Percentiles rank a stretch among this genome's conserved stretches.
Conservation (phyloP, 2,329 filamentous ascomycete species). For the Apiospora malaysiana region DNA sequence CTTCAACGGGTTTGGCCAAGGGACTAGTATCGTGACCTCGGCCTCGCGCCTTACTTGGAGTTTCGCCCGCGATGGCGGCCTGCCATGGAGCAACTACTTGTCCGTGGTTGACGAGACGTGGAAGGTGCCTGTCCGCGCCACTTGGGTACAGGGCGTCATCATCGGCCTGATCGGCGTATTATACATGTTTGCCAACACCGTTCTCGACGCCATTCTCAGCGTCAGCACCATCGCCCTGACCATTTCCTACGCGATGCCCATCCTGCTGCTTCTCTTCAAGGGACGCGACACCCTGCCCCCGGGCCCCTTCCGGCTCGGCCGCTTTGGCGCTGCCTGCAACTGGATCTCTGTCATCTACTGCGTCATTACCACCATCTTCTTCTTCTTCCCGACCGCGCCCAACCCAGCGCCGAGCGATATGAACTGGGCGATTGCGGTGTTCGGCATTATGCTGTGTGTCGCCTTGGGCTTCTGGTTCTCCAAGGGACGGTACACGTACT, state of each 20-base stretch:
- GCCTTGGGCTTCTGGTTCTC: constrained; percentile 57
- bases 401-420: background rate
- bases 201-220: constrained; percentile 58
- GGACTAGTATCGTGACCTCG: constrained; percentile 56
- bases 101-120: constrained; percentile 51
- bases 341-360: constrained; percentile 59
- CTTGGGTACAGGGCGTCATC: constrained; percentile 57
- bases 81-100: constrained; percentile 52
- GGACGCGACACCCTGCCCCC: constrained; percentile 59
- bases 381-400: constrained; percentile 53
- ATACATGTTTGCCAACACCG: constrained; percentile 59
- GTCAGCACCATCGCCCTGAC: constrained; percentile 63
- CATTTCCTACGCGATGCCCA: constrained; percentile 57
- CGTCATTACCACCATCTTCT: constrained; percentile 58
- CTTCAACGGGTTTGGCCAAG: constrained; percentile 61
- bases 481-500: constrained; percentile 48
- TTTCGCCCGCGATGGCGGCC: constrained; percentile 58
- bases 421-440: constrained; percentile 57
- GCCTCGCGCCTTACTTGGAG: constrained; percentile 59
- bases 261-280: constrained; percentile 51
- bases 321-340: constrained; percentile 50
- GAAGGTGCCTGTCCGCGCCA: constrained; percentile 57
- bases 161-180: constrained; percentile 58
- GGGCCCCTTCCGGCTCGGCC: constrained; percentile 52
- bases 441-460: constrained; percentile 59